phyloP scores from a whole-genome alignment of 257 asterid species.

The Solanum arcanum region DNA sequence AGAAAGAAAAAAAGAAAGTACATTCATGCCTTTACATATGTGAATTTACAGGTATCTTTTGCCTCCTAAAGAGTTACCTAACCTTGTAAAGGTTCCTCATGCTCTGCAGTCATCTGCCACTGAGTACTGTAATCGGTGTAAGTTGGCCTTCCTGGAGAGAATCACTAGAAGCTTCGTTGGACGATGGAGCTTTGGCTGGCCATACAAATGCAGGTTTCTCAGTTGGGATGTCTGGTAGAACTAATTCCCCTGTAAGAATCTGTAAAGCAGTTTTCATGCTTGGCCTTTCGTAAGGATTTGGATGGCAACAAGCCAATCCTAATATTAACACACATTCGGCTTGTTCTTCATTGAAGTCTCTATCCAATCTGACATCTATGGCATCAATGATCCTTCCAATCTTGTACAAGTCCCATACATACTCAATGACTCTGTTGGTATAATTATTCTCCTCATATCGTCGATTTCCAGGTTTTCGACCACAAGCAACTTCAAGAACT shows the following conservation, averaged over 20 bases:
- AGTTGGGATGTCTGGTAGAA: neutral
- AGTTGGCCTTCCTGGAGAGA: neutral
- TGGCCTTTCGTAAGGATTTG: slow-evolving; percentile 9
- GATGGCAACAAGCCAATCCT: slow-evolving; percentile 11
- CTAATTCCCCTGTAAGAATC: neutral
- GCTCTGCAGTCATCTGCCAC: neutral
- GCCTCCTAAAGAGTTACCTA: neutral
- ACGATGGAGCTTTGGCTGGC: slow-evolving; percentile 3
- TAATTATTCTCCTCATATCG: neutral
- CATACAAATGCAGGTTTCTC: slow-evolving; percentile 10
- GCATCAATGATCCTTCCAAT: neutral
- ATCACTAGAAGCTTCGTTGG: neutral
- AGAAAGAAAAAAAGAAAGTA: neutral
- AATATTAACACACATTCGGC: slow-evolving; percentile 1
- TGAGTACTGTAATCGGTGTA: slow-evolving; percentile 1
- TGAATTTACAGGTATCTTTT: neutral
- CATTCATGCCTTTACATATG: neutral
- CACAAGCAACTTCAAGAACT: slow-evolving; percentile 8
- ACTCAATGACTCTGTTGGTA: neutral
- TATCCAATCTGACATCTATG: neutral
- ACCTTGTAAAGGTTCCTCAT: neutral
- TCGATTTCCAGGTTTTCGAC: neutral
- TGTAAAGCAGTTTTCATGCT: slow-evolving; percentile 1
- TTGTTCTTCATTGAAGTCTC: neutral
- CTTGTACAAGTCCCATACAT: slow-evolving; percentile 1